Evolutionary conservation across 345 rosid species (phyloP).

Genomic region (Eucalyptus paniculata): DNA sequence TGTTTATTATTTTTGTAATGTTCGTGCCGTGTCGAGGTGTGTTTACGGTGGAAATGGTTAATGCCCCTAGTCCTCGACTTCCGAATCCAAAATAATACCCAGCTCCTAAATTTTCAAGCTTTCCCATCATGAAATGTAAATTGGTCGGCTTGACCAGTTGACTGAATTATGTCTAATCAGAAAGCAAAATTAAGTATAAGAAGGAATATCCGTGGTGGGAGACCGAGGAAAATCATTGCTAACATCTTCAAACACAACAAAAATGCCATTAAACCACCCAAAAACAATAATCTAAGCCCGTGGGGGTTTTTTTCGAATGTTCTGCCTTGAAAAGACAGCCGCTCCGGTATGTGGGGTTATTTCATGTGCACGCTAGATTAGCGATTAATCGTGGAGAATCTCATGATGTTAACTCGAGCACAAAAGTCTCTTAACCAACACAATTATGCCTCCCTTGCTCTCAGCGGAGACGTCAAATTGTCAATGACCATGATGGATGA

Average conservation of each 20-base stretch:
- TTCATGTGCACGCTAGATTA: neutral
- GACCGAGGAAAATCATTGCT: neutral
- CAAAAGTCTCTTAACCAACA: neutral
- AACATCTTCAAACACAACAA: neutral
- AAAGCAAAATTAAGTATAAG: neutral
- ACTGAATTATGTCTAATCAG: neutral
- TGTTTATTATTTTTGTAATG: neutral
- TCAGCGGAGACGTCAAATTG: neutral
- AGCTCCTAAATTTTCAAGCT: neutral
- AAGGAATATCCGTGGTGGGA: neutral
- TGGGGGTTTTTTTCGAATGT: neutral
- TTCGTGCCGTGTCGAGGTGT: neutral
- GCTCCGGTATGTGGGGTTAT: neutral
- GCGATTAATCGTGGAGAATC: neutral
- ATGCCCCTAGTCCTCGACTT: neutral
- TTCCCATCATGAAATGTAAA: neutral
- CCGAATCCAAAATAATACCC: neutral
- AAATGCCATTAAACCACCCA: neutral
- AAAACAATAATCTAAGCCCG: neutral
- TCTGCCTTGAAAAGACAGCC: neutral
- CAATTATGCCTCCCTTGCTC: neutral
- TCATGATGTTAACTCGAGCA: neutral
- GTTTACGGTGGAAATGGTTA: neutral
- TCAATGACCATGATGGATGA: neutral
- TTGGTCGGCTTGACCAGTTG: neutral